phyloP scores from a whole-genome alignment of 2,329 filamentous ascomycete genomes.

The Salinomyces thailandicus region DNA sequence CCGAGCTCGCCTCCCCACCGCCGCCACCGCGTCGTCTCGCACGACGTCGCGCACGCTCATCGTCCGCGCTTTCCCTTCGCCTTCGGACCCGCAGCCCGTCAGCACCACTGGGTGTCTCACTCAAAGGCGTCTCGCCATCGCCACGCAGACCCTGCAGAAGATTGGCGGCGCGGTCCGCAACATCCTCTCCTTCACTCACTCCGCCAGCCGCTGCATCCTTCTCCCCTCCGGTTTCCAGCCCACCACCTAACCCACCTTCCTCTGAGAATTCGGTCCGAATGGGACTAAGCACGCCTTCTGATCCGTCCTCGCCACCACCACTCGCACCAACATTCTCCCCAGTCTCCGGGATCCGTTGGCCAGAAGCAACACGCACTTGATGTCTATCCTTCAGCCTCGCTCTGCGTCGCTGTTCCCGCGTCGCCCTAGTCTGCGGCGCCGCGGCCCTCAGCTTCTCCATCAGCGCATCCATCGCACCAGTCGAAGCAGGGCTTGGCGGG shows the following conservation, averaged over 20 bases:
- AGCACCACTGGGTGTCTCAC: constrained; percentile 34
- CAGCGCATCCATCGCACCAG: constrained; percentile 90
- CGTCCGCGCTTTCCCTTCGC: constrained; percentile 69
- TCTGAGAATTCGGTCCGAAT: constrained; percentile 15
- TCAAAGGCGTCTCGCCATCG: constrained; percentile 48
- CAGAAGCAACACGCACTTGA: constrained; percentile 79
- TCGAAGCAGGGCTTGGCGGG: constrained; percentile 48
- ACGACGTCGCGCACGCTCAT: constrained; percentile 59
- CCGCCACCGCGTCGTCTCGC: constrained; percentile 37
- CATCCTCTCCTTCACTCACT: constrained; percentile 51
- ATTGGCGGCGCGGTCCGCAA: constrained; percentile 74
- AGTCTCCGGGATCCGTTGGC: constrained; percentile 72
- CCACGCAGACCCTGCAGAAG: constrained; percentile 74
- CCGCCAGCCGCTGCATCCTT: constrained; percentile 19
- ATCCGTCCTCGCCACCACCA: constrained; percentile 18
- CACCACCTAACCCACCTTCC: constrained; percentile 4
- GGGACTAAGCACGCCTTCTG: constrained; percentile 23
- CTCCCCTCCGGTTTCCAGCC: not conserved
- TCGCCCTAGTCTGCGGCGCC: constrained; percentile 78
- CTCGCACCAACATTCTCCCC: constrained; percentile 20
- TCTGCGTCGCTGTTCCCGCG: constrained; percentile 76
- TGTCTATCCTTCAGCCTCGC: constrained; percentile 84
- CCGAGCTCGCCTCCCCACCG: too few species aligned
- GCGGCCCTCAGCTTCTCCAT: constrained; percentile 91
- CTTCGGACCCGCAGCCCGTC: constrained; percentile 46